phyloP scores from a whole-genome alignment of 495 filamentous ascomycete species.

The Ramalina intermedia region DNA sequence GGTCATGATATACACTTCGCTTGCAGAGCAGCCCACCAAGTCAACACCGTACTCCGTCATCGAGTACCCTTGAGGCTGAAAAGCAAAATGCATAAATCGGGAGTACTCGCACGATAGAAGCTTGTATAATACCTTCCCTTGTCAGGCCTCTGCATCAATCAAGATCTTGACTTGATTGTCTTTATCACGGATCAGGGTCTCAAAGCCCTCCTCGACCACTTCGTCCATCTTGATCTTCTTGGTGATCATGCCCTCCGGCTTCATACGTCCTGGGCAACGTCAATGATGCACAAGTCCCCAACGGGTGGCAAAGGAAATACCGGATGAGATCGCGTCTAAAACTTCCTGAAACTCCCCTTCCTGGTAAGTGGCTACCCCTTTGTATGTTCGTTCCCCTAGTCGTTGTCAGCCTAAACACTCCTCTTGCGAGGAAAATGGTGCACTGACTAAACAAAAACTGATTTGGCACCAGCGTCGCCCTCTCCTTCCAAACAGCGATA shows the following conservation, averaged over 20 bases:
- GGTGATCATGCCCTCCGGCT: conserved; percentile 46
- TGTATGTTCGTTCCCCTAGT: conserved; percentile 20
- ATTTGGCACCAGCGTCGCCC: conserved; percentile 32
- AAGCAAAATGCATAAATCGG: too few species aligned
- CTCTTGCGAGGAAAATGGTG: too few species aligned
- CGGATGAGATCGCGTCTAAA: conserved; percentile 35
- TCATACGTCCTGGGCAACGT: conserved; percentile 27
- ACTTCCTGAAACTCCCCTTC: conserved; percentile 40
- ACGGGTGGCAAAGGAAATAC: conserved; percentile 14
- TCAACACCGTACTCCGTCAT: too few species aligned
- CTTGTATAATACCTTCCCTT: background rate
- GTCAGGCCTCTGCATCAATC: conserved; percentile 18
- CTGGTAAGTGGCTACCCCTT: conserved; percentile 38
- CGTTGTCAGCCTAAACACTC: background rate
- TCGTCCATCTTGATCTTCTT: conserved; percentile 35
- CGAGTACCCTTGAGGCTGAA: too few species aligned
- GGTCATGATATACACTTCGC: too few species aligned
- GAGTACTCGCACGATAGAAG: too few species aligned
- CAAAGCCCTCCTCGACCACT: conserved; percentile 43
- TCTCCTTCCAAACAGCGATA: conserved; percentile 47
- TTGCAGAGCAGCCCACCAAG: too few species aligned
- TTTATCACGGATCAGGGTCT: conserved; percentile 38
- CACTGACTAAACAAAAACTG: conserved; percentile 29
- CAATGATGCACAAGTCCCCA: background rate
- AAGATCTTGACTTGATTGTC: conserved; percentile 42